A percentile compares a stretch with the other conserved stretches of the same genome.
Evolutionary conservation across 1,284 basidiomycete species (phyloP).

Genomic region (Xerocomus nothofagi): DNA sequence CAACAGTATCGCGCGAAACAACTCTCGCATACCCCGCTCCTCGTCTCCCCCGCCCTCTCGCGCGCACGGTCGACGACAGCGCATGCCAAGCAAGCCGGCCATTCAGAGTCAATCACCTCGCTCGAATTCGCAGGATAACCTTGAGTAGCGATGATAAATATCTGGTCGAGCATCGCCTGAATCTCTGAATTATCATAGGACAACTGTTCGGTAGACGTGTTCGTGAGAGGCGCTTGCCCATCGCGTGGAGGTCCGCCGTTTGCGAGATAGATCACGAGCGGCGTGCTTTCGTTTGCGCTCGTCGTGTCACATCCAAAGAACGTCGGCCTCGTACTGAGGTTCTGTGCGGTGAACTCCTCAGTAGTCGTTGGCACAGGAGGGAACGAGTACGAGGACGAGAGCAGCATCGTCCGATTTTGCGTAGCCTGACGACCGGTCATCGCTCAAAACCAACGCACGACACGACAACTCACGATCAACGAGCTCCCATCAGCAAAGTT

Average conservation of each 20-base stretch:
- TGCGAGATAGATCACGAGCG: conserved; percentile 42
- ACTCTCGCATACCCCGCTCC: conserved; percentile 40
- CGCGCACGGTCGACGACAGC: conserved; percentile 45
- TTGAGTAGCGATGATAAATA: conserved; percentile 42
- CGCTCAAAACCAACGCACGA: background rate
- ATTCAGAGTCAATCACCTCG: conserved; percentile 36
- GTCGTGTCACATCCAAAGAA: conserved; percentile 46
- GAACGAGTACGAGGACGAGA: conserved; percentile 42
- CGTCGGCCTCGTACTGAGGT: conserved; percentile 40
- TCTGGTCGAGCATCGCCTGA: conserved; percentile 44
- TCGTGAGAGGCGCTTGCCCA: conserved; percentile 41
- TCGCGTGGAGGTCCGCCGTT: conserved; percentile 45
- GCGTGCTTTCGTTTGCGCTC: conserved; percentile 22
- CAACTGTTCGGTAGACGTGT: conserved; percentile 39
- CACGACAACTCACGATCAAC: conserved; percentile 38
- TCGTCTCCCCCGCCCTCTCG: conserved; percentile 23
- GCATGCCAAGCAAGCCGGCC: conserved; percentile 47
- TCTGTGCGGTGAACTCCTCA: conserved; percentile 35
- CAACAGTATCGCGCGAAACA: conserved; percentile 46
- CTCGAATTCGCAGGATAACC: conserved; percentile 30
- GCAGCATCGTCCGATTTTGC: conserved; percentile 39
- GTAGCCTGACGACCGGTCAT: conserved; percentile 33
- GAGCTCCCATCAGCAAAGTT: conserved; percentile 42
- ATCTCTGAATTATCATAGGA: conserved; percentile 34
- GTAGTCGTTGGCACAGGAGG: conserved; percentile 39